A percentile compares a stretch with the other conserved stretches of the same genome.
Evolutionary conservation across 345 rosid species (phyloP).

Genomic region (Murraya koenigii): DNA sequence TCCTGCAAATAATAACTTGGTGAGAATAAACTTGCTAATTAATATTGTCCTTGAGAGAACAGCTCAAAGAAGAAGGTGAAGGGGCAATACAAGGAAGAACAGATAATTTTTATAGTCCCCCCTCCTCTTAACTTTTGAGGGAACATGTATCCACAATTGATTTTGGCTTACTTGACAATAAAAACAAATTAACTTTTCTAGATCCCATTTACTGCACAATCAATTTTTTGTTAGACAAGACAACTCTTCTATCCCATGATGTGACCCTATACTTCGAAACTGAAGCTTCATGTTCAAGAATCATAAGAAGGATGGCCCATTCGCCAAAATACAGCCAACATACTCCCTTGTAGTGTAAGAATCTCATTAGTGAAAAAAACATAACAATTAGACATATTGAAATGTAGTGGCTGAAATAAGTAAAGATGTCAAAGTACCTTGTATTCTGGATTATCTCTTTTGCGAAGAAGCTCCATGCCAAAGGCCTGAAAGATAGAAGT

Average conservation of each 20-base stretch:
- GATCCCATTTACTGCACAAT: background rate
- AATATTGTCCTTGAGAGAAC: background rate
- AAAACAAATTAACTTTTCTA: background rate
- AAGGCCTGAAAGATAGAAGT: constrained; percentile 57
- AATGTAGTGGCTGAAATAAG: background rate
- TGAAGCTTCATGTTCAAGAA: background rate
- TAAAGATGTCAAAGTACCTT: constrained; percentile 49
- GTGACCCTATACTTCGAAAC: background rate
- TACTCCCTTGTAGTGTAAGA: background rate
- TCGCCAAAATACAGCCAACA: background rate
- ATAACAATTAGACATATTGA: background rate
- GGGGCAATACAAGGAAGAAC: background rate
- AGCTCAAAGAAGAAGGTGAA: background rate
- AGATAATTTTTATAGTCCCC: background rate
- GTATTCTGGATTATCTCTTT: constrained; percentile 86
- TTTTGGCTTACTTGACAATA: background rate
- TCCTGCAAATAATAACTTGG: background rate
- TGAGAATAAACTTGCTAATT: background rate
- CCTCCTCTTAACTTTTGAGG: background rate
- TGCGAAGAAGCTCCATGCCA: constrained; percentile 97
- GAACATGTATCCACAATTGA: background rate
- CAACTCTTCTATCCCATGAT: background rate
- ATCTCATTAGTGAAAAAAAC: background rate
- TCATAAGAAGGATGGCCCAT: background rate
- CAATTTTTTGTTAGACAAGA: background rate